These are phyloP conservation scores for Taphrina pruni DNA, from an alignment of 1,139 yeast species.

Conservation along the genomic window DNA sequence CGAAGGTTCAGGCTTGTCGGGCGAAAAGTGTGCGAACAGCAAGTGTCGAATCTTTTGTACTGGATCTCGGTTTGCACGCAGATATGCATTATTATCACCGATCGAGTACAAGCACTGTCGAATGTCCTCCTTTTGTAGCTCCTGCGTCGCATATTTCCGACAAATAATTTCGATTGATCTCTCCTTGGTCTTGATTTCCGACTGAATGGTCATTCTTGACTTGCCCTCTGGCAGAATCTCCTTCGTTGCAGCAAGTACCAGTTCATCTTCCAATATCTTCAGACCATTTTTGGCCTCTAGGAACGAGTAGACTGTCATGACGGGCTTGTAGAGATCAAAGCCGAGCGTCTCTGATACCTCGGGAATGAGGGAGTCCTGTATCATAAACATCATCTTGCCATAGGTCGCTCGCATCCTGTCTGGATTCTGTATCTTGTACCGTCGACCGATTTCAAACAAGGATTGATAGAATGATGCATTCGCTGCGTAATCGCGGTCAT, in stretches of 20 bases:
- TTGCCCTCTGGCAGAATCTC: constrained; percentile 67
- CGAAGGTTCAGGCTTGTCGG: constrained; percentile 56
- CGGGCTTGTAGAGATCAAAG: constrained; percentile 72
- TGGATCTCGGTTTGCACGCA: constrained; percentile 70
- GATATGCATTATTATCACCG: constrained; percentile 74
- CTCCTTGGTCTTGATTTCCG: constrained; percentile 67
- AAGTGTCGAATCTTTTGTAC: constrained; percentile 64
- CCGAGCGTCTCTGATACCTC: constrained; percentile 71
- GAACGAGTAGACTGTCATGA: constrained; percentile 63
- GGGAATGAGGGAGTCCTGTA: constrained; percentile 76
- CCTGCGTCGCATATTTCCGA: constrained; percentile 53
- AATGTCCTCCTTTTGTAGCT: constrained; percentile 61
- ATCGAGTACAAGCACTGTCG: constrained; percentile 71
- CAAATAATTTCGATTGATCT: constrained; percentile 65
- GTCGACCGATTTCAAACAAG: constrained; percentile 73
- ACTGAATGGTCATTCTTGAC: constrained; percentile 59
- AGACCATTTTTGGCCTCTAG: constrained; percentile 56
- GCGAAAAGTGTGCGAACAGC: constrained; percentile 59
- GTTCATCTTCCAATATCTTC: constrained; percentile 61
- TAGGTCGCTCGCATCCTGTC: constrained; percentile 75
- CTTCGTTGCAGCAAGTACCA: constrained; percentile 65
- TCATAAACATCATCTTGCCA: constrained; percentile 77
- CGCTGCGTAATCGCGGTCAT: constrained; percentile 66
- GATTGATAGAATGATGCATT: constrained; percentile 72
- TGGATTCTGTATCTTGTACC: constrained; percentile 80